Evolutionary conservation across 768 basidiomycete species (phyloP), one percentile per base, ranked within the genome.

Genomic region (Pleurotus pulmonarius): DNA sequence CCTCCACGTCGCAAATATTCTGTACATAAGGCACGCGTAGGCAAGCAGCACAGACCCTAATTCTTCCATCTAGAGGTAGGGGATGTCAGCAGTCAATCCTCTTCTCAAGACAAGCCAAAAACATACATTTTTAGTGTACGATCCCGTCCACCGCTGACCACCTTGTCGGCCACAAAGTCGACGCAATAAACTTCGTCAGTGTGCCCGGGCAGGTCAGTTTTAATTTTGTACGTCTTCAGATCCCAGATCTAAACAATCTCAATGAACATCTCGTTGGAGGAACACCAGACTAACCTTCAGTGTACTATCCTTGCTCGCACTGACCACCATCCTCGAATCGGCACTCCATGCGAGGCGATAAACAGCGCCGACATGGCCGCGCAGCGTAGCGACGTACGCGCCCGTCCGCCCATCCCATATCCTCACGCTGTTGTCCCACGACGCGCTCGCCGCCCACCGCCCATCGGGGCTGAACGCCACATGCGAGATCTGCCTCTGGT

Each of bases 101-200:
- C 20, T 1, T 20, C 12, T 45, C 20, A 48, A 51, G 52, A n/a
- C 15, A 45, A 43, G 12, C 16, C 18, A 8, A 1, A 4, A 41
- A 74, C 92, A 62, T 66, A 97, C 92, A 98, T 98, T 74, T 97
- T 97, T 9, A 98, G 85, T 16, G 84, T 88, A 63, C 85, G 83
- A 72, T 98, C 96, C 44, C 90, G 75, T 12, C 96, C 96, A n/a
- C 95, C 96, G 66, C 93, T 96, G 61, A 97, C 94, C n/a, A 98
- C 83, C 70, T 99, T 99, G 74, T 99, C 96, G 0, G 94, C 95
- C 1, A 99, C 95, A 67, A 97, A 99, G 71, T 98, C 96, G 13
- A 99, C 96, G 65, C 96, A 98, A 73, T 98, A 98, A 37, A 99
- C 95, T 69, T 99, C 96, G 62, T 99, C 96, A 1, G 90, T 91